These are phyloP conservation scores for Globisporangium rhizosaccharum DNA, from an alignment of 352 stramenopile species.

Conservation along the genomic window DNA sequence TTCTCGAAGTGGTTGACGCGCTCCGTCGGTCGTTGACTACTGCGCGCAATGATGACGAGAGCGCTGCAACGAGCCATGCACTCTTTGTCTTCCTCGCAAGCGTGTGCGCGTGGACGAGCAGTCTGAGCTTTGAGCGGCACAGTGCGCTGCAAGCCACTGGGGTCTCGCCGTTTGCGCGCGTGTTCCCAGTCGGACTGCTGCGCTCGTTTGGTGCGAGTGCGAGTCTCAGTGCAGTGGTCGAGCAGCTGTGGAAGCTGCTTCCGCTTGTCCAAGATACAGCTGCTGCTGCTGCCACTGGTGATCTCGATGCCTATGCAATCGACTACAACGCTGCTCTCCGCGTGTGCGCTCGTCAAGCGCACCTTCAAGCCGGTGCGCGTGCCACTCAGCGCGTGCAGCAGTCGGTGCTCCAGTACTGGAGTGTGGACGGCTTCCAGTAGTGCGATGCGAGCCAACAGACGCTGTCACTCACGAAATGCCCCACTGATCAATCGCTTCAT, in stretches of 20 bases:
- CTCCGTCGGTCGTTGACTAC: conserved; percentile 2
- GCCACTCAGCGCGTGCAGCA: conserved; percentile 1
- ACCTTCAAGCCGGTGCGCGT: background rate
- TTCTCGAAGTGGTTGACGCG: conserved; percentile 12
- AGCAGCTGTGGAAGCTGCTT: conserved; percentile 7
- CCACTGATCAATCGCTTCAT: too few relatives aligned
- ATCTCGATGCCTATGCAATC: background rate
- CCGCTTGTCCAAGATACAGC: background rate
- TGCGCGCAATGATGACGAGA: background rate
- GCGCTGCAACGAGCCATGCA: conserved; percentile 1
- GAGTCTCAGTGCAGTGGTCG: conserved; percentile 2
- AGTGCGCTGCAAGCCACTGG: conserved; percentile 1
- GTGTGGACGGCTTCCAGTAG: conserved; percentile 5
- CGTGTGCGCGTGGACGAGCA: conserved; percentile 3
- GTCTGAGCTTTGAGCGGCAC: conserved; percentile 6
- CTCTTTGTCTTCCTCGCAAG: conserved; percentile 13
- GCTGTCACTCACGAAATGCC: too few relatives aligned
- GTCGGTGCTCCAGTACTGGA: conserved; percentile 14
- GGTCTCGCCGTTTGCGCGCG: background rate
- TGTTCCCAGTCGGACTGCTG: conserved; percentile 5
- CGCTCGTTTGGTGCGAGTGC: conserved; percentile 7
- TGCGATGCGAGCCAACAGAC: too few relatives aligned
- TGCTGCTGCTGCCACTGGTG: too few relatives aligned
- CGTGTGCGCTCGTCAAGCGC: background rate
- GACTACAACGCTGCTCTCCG: conserved; percentile 7